Evolutionary conservation across 2,329 filamentous ascomycete species (phyloP), one percentile per base, ranked within the genome.

Genomic region (Aspergillus clavatus): DNA sequence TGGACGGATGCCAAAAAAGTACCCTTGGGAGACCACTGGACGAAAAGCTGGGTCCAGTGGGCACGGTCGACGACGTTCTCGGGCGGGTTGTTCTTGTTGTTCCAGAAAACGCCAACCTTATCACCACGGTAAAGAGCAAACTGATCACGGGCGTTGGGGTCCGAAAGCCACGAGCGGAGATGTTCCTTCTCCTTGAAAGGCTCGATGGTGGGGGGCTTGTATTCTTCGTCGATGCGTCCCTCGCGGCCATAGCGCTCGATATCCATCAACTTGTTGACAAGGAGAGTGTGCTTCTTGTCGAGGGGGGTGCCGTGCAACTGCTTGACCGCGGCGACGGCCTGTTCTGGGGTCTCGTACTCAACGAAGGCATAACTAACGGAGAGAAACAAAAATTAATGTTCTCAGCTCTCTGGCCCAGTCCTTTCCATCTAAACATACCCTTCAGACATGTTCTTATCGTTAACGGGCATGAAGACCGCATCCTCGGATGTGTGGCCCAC

Each of bases 231-330:
- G 60, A 98, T 81, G 56, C 89, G 84, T 57, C 93, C 93, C 74
- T 97, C 93, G 52, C 89, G 83, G 53, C 93, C 93, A 69, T 88
- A 98, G 57, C 93, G 86, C 68, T 98, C 93, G 63, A 98, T 90
- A 67, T 98, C 93, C 61, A 90, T 96, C 61, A 98, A 80, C 74
- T 98, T 98, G 82, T 98, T 98, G 60, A 98, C 90, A 53, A 85
- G 81, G 59, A 98, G 82, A 42, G 82, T 95, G 78, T 98, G 90
- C 75, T 85, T 96, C 81, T 94, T 97, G 76, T 98, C 93, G 62
- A 98, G 86, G 36, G 91, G 81, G 5, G 86, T 83, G 61, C 82
- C 81, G 70, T 98, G 84, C 48, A 98, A 84, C 61, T 87, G 82
- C 69, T 95, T 90, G 59, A 90, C 88, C 45, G 91, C 93, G 43